These are phyloP conservation scores for Backusella morwellensis DNA, from an alignment of 192 early-diverging fungal species.

Conservation along the genomic window DNA sequence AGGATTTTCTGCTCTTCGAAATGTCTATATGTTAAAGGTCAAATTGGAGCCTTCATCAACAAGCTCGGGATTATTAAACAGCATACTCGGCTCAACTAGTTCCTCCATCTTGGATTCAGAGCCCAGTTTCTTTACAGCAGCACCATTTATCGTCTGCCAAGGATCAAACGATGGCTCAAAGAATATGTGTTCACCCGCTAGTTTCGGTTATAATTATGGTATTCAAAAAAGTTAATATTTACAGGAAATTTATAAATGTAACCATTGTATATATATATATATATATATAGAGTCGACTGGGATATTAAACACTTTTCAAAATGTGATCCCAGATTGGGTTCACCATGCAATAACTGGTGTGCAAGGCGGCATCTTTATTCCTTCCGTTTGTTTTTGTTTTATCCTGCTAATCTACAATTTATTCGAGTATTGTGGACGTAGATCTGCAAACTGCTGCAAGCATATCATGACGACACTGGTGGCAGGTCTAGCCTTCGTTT, in stretches of 20 bases:
- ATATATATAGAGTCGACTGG: background rate
- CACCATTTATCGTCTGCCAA: background rate
- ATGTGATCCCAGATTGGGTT: background rate
- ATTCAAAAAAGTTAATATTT: background rate
- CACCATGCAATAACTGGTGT: background rate
- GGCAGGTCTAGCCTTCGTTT: background rate
- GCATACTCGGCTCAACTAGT: background rate
- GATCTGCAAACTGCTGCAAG: slow-evolving; percentile 1
- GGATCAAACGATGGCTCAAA: background rate
- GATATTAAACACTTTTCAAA: background rate
- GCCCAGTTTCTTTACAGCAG: background rate
- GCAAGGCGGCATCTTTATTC: slow-evolving; percentile 4
- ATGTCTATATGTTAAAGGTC: background rate
- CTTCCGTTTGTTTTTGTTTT: background rate
- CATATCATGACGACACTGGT: background rate
- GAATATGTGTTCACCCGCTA: background rate
- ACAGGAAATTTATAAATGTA: background rate
- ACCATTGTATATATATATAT: background rate
- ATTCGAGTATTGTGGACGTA: background rate
- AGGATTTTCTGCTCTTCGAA: background rate
- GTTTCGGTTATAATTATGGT: background rate
- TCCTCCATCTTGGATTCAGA: background rate
- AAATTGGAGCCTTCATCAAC: background rate
- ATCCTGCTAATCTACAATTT: background rate
- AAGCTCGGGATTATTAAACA: background rate